Base-by-base conservation (phyloP, 192 early-diverging fungal genomes). In the Chytriomyces confervae region DNA sequence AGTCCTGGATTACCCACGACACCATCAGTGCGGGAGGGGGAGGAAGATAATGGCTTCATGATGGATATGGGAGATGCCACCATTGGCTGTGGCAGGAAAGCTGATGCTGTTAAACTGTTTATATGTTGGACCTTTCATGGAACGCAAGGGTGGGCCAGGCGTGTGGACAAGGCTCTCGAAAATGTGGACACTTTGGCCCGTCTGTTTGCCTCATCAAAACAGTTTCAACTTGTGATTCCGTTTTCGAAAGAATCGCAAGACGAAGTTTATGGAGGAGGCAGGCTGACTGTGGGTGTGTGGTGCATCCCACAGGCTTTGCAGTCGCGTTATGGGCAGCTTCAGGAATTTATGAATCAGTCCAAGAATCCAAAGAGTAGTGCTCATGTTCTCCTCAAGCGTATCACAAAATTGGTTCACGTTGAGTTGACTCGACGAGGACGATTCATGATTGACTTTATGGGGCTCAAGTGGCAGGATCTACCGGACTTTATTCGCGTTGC, bases 21-120 rank as follows among this genome's bases (percentile, higher is more conserved):
- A 3, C 8, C 50, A 18, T n/a, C 91, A 61, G 5, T 48, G 2
- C 44, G 51, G 70, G 72, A 75, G 9, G 81, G 77, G 4, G 51
- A 46, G 61, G 68, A 49, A 36, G 73, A 46, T 5, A 23, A 45
- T 6, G 88, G 81, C 16, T 85, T 85, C 43, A 80, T 82, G 23
- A 89, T 89, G 73, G 92, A 94, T 74, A 80, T 94, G 5, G 93
- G 93, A 27, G 91, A 93, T 64, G 91, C 89, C 9, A 92, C 93
- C 3, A 63, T 94, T 50, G 94, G 92, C 13, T 95, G 93, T 73
- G 94, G 94, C 11, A 84, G 94, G 11, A 86, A 91, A 0, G 90
- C 93, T 16, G 94, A 95, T 69, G 91, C 92, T 0, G 76, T 92
- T 80, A 95, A 95, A 75, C 69, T 95, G 68, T 95, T 92, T 84